Base-by-base conservation (phyloP, 495 filamentous ascomycete genomes). In the Penicillium cosmopolitanum region DNA sequence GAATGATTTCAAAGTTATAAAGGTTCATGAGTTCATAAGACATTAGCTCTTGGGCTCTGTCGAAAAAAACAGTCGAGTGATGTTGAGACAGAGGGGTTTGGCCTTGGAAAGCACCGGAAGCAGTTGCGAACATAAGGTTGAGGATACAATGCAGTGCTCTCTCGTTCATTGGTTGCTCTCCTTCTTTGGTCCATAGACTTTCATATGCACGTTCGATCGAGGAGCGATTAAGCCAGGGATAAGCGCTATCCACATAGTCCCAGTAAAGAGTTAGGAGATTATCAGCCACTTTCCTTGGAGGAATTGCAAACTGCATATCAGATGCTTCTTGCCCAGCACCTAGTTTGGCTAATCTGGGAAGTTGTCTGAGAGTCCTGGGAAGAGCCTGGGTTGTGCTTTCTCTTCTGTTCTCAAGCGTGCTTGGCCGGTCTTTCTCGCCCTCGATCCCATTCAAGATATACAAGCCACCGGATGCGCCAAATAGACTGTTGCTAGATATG, bases 231-330 rank as follows among this genome's bases (percentile, higher is more conserved):
- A 68, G 52, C 56, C 60, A 65, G 9, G 65, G 65, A 42, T 65
- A 66, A 18, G 61, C 48, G 25, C 40, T 56, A 57, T 68, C 58
- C 19, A 68, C 62, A 31, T 60, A 62, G 13, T 61, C 64, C 65
- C 65, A 68, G 48, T 68, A 68, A 7, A 58, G 23, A 51, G 12
- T 42, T 19, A 68, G 19, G 21, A 68, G 42, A 35, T 53, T 42
- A 35, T 68, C 63, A 9, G 65, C 65, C 36, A 56, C 50, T 33
- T 66, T 64, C 34, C 65, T 18, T 35, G 62, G 48, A 43, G 65
- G 65, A 28, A 68, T 54, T n/a, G 36, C 50, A 55, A 56, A 68
- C n/a, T 63, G 63, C 44, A 50, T 40, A 13, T 56, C 58, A 47
- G 47, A 51, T 7, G 31, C 21, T 15, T 23, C 28, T 3, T 21